Evolutionary conservation across 345 rosid species (phyloP).

Genomic region (Chamaenerion angustifolium): DNA sequence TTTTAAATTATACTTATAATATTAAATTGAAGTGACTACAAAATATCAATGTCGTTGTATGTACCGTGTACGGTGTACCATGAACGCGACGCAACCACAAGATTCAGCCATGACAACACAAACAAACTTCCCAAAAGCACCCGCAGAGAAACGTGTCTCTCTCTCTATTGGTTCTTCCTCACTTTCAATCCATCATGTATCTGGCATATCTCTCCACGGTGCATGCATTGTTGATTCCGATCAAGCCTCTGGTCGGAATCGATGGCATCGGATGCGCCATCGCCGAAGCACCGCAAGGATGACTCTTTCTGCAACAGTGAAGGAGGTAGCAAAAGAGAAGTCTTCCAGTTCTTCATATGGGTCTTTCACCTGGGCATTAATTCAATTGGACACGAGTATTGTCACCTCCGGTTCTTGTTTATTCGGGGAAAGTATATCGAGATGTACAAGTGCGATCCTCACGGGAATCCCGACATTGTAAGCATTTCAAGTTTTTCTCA

Average conservation of each 20-base stretch:
- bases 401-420: conserved; percentile 58
- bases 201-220: no score
- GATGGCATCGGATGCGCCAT: background rate
- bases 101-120: no score
- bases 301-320: background rate
- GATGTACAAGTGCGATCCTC: conserved; percentile 93
- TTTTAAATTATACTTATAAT: no score
- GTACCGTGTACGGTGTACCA: no score
- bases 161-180: no score
- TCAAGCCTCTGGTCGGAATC: background rate
- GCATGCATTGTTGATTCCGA: background rate
- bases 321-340: conserved; percentile 10
- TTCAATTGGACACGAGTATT: conserved; percentile 71
- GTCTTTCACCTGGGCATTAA: conserved; percentile 77
- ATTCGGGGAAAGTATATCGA: conserved; percentile 67
- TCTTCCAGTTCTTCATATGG: conserved; percentile 57
- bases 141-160: no score
- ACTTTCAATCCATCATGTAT: no score
- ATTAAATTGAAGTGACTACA: no score
- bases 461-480: conserved; percentile 76
- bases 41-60: no score
- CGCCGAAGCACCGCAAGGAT: background rate
- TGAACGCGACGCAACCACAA: no score
- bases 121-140: no score
- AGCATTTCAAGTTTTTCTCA: conserved; percentile 9